phyloP scores from a whole-genome alignment of 805 yeast species.

The Alloascoidea africana region DNA sequence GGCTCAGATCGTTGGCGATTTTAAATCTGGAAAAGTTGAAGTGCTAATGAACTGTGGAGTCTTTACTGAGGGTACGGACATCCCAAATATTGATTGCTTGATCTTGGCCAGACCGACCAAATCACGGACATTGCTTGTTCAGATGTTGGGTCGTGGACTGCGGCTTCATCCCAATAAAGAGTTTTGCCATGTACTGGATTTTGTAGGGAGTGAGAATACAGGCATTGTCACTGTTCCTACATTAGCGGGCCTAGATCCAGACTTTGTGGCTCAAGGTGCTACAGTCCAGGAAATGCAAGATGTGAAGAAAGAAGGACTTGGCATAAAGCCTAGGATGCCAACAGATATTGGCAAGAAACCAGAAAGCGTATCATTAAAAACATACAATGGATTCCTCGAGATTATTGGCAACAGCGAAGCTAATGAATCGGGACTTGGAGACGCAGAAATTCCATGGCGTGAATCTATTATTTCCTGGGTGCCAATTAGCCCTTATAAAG shows the following conservation, averaged over 20 bases:
- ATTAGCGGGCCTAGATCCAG: slow-evolving; percentile 21
- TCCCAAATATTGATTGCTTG: slow-evolving; percentile 75
- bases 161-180: slow-evolving; percentile 46
- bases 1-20: slow-evolving; percentile 34
- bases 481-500: neutral
- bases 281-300: neutral
- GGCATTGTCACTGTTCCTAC: slow-evolving; percentile 45
- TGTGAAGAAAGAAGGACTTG: neutral
- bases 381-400: slow-evolving; percentile 6
- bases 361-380: slow-evolving; percentile 3
- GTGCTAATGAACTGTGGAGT: slow-evolving; percentile 81
- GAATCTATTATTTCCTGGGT: neutral
- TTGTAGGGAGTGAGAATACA: slow-evolving; percentile 44
- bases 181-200: slow-evolving; percentile 62
- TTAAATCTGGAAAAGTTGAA: slow-evolving; percentile 43
- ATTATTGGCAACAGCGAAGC: slow-evolving; percentile 2
- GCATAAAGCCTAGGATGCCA: neutral
- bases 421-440: slow-evolving; percentile 7
- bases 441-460: neutral
- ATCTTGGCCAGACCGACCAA: slow-evolving; percentile 69
- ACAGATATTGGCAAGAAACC: neutral
- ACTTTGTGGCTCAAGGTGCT: slow-evolving; percentile 2
- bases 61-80: slow-evolving; percentile 90
- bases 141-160: slow-evolving; percentile 88
- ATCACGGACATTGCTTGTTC: slow-evolving; percentile 56